Evolutionary conservation across 495 filamentous ascomycete genomes (phyloP), one percentile per base, ranked within the genome.

Genomic region (Aspergillus ellipticus): DNA sequence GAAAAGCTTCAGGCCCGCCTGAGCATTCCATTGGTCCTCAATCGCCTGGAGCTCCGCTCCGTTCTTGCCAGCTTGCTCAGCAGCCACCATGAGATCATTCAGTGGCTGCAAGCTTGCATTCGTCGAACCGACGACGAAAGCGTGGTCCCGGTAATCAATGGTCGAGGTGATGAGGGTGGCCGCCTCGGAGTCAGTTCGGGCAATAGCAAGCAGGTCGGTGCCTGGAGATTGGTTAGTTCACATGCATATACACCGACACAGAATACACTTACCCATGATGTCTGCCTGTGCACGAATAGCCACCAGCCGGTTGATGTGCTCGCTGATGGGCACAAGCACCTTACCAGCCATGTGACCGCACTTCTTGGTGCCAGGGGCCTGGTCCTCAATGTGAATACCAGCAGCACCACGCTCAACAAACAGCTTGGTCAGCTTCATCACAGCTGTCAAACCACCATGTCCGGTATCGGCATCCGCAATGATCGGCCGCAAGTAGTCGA

Each of bases 321-420:
- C 94, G 75, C 84, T 88, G 71, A 97, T 96, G 35, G 94, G 94
- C 49, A 98, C 94, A 46, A 98, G 81, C 28, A 98, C 94, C 79
- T 98, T 98, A 62, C 94, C 94, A 59, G 94, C 94, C 94, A 98
- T 98, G 75, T 98, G 94, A 53, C 94, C 94, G 67, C 94, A 98
- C 79, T 98, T 98, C 84, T 98, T 98, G 35, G 94, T 98, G 39
- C 94, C 94, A 1, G 94, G 93, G 9, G 94, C 94, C 74, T 98
- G 94, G 68, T 98, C 94, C 74, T 98, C 94, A 59, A 98, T 97
- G 72, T 98, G 94, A 65, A 98, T 96, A 63, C 94, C 94, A 41
- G 94, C 94, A 31, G 94, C 94, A 66, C 94, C 94, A 64, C 92
- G 91, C 80, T 98, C 94, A 58, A 98, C 76, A 76, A 98, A 98